Percentiles rank a stretch among this genome's conserved stretches.
Conservation (phyloP, 805 yeast species). For the Wickerhamomyces sydowiorum region DNA sequence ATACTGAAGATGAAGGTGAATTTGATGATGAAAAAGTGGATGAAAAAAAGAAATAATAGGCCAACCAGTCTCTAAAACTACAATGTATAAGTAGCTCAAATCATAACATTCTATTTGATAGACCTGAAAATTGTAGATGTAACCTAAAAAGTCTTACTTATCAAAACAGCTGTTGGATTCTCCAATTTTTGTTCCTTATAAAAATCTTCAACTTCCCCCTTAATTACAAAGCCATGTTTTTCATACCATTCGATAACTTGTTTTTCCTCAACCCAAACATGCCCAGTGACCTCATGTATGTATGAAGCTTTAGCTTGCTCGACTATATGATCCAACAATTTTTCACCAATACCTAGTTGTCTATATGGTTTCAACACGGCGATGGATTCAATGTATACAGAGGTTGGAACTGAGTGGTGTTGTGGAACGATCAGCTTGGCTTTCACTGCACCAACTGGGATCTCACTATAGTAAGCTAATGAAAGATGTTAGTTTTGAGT, state of each 20-base stretch:
- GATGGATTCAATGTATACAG: constrained; percentile 58
- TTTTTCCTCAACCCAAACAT: constrained; percentile 42
- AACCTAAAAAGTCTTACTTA: constrained; percentile 25
- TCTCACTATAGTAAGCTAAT: constrained; percentile 58
- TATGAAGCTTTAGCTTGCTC: constrained; percentile 49
- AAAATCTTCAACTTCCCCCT: constrained; percentile 35
- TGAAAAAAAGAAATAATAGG: not conserved
- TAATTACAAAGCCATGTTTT: constrained; percentile 40
- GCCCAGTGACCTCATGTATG: constrained; percentile 47
- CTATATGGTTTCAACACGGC: constrained; percentile 66
- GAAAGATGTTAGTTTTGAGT: not conserved
- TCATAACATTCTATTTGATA: not conserved
- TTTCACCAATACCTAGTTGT: constrained; percentile 53
- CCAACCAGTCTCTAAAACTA: too few species aligned
- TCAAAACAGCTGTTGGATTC: constrained; percentile 42
- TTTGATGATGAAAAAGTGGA: too few species aligned
- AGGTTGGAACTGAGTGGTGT: constrained; percentile 41
- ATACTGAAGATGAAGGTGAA: constrained; percentile 57
- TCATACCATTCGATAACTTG: constrained; percentile 46
- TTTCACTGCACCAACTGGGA: constrained; percentile 76
- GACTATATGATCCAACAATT: constrained; percentile 50
- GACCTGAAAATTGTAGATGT: not conserved
- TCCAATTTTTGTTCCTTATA: constrained; percentile 40
- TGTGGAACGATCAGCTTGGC: constrained; percentile 43
- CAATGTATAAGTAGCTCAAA: too few species aligned